Evolutionary conservation across 2,329 filamentous ascomycete species (phyloP), one percentile per base, ranked within the genome.

Genomic region (Fonsecaea pugnacius): DNA sequence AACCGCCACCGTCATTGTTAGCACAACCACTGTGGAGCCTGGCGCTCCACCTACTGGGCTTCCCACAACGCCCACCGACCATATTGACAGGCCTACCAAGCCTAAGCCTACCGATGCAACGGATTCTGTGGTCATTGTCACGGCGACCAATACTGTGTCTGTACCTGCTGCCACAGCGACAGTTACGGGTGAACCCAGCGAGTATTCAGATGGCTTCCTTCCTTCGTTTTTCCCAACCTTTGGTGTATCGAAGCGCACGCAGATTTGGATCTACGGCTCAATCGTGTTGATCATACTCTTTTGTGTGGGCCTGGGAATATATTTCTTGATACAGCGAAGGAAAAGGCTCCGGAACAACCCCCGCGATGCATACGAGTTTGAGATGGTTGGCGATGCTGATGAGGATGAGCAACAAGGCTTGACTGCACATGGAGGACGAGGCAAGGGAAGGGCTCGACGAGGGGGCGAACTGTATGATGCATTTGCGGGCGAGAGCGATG

Each of bases 381-480:
- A 96, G 78, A 89, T 96, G 67, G 84, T 99, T 54, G 89, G 95
- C 71, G 90, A 93, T 62, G 90, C 92, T 21, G 92, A 96, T 70
- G 82, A 84, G 16, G 82, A 88, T 70, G 82, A 84, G 32, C 72
- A 79, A 78, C 78, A 65, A 70, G 78, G 73, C 65, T 75, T 60
- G 66, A 74, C 35, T 70, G 72, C 18, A 72, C 70, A 36, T 73
- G 74, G 21, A 68, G 73, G 81, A 82, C 85, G 69, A 82, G 84
- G 58, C 77, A 76, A 75, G 36, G 77, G 75, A 71, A 83, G 78
- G 75, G 75, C 81, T 69, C 81, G 91, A 56, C 77, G 79, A 21
- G 95, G 92, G 1, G 92, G 94, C 32, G 94, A 98, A 79, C 80
- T 99, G 51, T 99, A 99, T 76, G 95, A 99, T 81, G 95, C 95